Evolutionary conservation across 495 filamentous ascomycete species (phyloP), one percentile per base, ranked within the genome.

Genomic region (Neurospora discreta): DNA sequence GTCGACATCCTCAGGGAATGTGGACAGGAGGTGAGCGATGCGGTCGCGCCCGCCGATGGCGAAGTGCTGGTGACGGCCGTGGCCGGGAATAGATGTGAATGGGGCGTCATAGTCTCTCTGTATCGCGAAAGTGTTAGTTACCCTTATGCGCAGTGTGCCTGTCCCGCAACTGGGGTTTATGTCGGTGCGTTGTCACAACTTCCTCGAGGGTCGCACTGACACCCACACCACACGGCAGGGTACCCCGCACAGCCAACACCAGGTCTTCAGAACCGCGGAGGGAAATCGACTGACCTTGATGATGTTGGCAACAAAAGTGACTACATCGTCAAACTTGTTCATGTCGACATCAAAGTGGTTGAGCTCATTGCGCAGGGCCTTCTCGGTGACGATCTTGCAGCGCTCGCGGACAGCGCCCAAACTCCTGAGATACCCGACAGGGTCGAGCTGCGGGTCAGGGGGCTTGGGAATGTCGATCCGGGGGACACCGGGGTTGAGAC

Each of bases 301-400:
- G 72, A 99, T 97, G 20, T 93, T 92, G 38, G 96, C 91, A 10
- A 99, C 91, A 79, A 97, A 99, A n/a, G 86, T 89, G 4, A 93
- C 94, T 1, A 95, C 95, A 71, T 94, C 93, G 40, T 86, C 80
- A 77, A 98, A 97, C 80, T 96, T 97, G 81, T 80, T 81, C 86
- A 94, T 88, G 77, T 99, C 94, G 13, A 98, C 95, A 71, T 91
- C 90, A 78, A 99, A 99, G 82, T 98, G 95, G 72, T 87, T 87
- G 70, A 99, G 86, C 72, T 91, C 83, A 74, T 98, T 93, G 69
- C 82, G 83, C 79, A 91, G 88, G 3, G 95, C 95, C 80, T 91
- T 93, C 71, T 90, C 85, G 69, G 91, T 85, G 42, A 98, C 85
- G 70, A 94, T 79, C 72, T 82, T 86, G 76, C 86, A 90, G 71